phyloP scores from a whole-genome alignment of 2,329 filamentous ascomycete species.

The Phialophora expanda region DNA sequence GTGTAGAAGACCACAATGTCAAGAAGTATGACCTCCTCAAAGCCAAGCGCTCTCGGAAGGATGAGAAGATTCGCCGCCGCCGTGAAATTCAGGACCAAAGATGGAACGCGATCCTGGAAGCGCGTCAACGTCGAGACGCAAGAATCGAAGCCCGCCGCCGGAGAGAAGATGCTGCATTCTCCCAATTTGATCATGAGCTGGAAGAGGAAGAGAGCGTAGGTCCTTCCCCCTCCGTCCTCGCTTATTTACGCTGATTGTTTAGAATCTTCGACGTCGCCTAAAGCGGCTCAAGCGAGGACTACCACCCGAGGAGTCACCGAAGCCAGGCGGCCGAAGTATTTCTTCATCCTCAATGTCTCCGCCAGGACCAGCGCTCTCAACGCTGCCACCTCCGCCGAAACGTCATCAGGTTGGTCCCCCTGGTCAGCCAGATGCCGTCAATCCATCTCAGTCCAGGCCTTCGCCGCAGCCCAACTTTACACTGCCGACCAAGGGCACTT shows the following conservation, averaged over 20 bases:
- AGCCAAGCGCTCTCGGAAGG: slow-evolving; percentile 38
- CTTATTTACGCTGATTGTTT: slow-evolving; percentile 18
- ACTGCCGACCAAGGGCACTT: slow-evolving; percentile 16
- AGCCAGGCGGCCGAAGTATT: slow-evolving; percentile 20
- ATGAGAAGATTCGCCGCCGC: slow-evolving; percentile 37
- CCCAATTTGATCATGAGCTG: slow-evolving; percentile 36
- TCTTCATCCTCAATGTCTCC: slow-evolving; percentile 38
- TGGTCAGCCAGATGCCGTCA: slow-evolving; percentile 34
- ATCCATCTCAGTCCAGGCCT: slow-evolving; percentile 30
- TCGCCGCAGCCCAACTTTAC: slow-evolving; percentile 25
- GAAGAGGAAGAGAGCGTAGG: slow-evolving; percentile 38
- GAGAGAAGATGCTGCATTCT: slow-evolving; percentile 37
- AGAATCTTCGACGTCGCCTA: slow-evolving; percentile 38
- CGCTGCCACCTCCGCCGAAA: slow-evolving; percentile 38
- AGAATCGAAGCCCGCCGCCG: slow-evolving; percentile 34
- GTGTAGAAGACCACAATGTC: slow-evolving; percentile 37
- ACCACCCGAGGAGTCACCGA: slow-evolving; percentile 36
- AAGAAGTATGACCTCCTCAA: slow-evolving; percentile 36
- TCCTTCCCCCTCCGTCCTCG: background rate
- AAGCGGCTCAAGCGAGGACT: slow-evolving; percentile 39
- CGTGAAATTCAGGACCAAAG: slow-evolving; percentile 37
- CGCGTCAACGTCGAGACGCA: slow-evolving; percentile 36
- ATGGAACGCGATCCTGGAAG: slow-evolving; percentile 36
- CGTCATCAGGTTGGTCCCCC: slow-evolving; percentile 39
- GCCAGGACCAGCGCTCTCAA: slow-evolving; percentile 33